Evolutionary conservation across 768 basidiomycete genomes (phyloP).

Genomic region (Agaricus blazei): DNA sequence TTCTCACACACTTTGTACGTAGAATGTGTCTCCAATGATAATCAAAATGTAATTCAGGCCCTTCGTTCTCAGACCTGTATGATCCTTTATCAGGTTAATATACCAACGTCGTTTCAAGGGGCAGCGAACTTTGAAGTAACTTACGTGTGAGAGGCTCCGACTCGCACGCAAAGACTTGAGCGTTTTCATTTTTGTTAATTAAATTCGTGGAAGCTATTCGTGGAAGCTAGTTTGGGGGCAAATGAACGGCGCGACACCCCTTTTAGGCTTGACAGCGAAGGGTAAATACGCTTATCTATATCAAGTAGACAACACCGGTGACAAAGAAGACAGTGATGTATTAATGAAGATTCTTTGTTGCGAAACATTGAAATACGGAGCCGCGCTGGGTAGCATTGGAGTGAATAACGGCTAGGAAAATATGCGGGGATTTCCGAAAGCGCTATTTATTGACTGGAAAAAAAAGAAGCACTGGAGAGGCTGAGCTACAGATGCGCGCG

Average conservation of each 20-base stretch:
- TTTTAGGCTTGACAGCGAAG: neutral
- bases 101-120: neutral
- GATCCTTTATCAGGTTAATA: neutral
- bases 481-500: too few species aligned
- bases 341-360: neutral
- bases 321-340: slow-evolving; percentile 2
- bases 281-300: neutral
- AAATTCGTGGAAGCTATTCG: neutral
- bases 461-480: too few species aligned
- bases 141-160: neutral
- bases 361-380: neutral
- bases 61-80: neutral
- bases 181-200: slow-evolving; percentile 4
- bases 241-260: neutral
- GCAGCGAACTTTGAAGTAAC: neutral
- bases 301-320: neutral
- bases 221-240: neutral
- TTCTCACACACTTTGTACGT: neutral
- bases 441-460: too few species aligned
- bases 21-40: neutral
- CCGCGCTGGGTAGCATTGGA: slow-evolving; percentile 1
- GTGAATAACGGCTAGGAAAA: slow-evolving; percentile 1
- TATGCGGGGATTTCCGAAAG: too few species aligned
- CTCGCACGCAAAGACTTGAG: neutral
- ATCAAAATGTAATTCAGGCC: neutral